These are phyloP conservation scores for Drechslera avenae DNA, from an alignment of 2,329 filamentous ascomycete species.

Conservation along the genomic window DNA sequence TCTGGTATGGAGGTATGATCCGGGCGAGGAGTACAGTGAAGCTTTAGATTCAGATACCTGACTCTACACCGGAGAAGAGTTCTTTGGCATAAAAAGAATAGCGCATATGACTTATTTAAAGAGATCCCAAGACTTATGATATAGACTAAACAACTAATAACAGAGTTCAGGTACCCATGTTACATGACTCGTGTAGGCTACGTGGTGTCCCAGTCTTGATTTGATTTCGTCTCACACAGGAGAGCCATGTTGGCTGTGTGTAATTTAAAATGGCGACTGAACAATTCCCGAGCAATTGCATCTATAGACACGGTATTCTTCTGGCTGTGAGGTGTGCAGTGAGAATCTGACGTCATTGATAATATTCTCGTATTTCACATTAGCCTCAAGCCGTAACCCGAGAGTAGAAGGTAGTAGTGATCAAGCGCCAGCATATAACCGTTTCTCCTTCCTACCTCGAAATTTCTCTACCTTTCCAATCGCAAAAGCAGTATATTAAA, in stretches of 20 bases:
- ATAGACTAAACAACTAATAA: too few species aligned
- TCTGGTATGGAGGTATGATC: constrained; percentile 42
- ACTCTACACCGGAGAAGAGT: too few species aligned
- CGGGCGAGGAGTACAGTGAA: constrained; percentile 37
- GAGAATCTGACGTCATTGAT: too few species aligned
- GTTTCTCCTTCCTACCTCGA: neutral
- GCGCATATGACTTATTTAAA: too few species aligned
- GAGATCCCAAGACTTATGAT: too few species aligned
- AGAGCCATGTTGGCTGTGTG: neutral
- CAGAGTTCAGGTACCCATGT: too few species aligned
- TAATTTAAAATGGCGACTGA: too few species aligned
- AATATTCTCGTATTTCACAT: too few species aligned
- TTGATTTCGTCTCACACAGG: constrained; percentile 1
- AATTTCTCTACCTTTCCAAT: neutral
- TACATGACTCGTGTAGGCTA: constrained; percentile 14
- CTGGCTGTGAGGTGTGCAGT: too few species aligned
- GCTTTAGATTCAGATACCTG: constrained; percentile 15
- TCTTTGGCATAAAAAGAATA: too few species aligned
- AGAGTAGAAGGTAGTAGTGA: neutral
- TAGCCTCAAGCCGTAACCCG: neutral
- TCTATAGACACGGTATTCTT: too few species aligned
- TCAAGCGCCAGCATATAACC: neutral
- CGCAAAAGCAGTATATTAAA: neutral
- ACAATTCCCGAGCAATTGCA: too few species aligned
- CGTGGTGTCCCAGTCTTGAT: constrained; percentile 11